Conservation (phyloP, 345 rosid genomes). For the Bruguiera sexangula region DNA sequence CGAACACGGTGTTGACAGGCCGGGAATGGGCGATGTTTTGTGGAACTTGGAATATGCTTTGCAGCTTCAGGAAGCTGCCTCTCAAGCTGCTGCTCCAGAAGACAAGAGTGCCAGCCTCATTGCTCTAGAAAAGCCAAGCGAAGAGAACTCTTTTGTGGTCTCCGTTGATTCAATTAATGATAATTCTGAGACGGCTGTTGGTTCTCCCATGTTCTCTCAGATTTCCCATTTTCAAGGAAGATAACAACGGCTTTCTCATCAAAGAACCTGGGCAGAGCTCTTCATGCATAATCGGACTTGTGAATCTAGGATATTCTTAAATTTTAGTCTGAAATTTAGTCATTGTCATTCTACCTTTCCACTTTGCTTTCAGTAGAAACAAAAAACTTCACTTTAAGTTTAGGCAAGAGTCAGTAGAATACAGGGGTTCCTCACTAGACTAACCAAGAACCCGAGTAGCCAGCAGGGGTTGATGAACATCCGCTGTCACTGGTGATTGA, state of each 20-base stretch:
- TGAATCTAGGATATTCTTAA: too few species aligned
- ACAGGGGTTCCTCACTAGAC: too few species aligned
- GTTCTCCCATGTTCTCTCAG: constrained; percentile 30
- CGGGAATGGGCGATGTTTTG: constrained; percentile 80
- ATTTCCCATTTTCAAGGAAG: constrained; percentile 29
- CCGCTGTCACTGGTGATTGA: too few species aligned
- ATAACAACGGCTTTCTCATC: not conserved
- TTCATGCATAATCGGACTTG: too few species aligned
- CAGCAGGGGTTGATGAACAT: too few species aligned
- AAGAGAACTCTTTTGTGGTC: not conserved
- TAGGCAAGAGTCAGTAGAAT: too few species aligned
- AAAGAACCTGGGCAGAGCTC: not conserved
- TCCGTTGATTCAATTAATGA: constrained; percentile 1
- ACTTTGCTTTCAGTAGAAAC: too few species aligned
- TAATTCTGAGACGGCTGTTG: constrained; percentile 23
- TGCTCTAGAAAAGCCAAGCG: constrained; percentile 15
- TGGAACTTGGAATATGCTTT: constrained; percentile 83
- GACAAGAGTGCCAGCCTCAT: constrained; percentile 34
- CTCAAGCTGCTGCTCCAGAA: constrained; percentile 33
- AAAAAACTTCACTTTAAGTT: too few species aligned
- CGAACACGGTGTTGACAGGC: constrained; percentile 76
- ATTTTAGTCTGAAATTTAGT: too few species aligned
- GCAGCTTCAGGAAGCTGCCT: constrained; percentile 68
- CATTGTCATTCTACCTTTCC: too few species aligned
- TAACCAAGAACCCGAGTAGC: too few species aligned